Base-by-base conservation (phyloP, 164 flowering plant genomes). In the Aristolochia californica region DNA sequence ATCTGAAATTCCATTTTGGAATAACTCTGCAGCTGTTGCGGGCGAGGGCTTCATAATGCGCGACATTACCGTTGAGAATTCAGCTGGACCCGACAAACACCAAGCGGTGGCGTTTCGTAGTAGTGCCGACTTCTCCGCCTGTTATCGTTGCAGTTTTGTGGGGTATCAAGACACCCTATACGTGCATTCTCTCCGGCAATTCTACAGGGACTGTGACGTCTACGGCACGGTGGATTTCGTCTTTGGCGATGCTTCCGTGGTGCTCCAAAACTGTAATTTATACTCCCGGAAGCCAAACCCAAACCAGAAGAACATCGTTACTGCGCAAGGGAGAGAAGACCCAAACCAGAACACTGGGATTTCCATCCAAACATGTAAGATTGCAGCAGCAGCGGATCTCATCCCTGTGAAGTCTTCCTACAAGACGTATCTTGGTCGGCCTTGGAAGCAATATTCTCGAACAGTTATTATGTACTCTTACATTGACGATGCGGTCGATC, bases 261-360 rank as follows among this genome's bases (percentile, higher is more conserved):
- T 77, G 0, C 48, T 83, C 38, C 83, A 83, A 25, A 62, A 68
- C 20, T 70, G 82, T 65, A 77, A 68, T 21, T 55, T 83, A n/a
- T 79, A 74, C 28, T 80, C 85, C 5, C 81, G 85, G 0, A 60
- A 56, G 23, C 85, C 83, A 0, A 30, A 68, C 34, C 58, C 48
- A 1, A 74, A 76, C 57, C 94, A 88, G 25, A 62, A 56, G 25
- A 88, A 82, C 80, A 65, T 84, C 1, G 75, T 75, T 74, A 91
- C 97, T 0, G 96, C 97, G 2, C 97, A 91, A 56, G 96, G 96
- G 1, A 58, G 96, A 43, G 78, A 81, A 25, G 86, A 84, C 58
- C 94, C 96, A 0, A 81, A 82, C 56, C 88, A 90, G 40, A 84
- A 80, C 77, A 90, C 96, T 0, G 95, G 94, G 0, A 81, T 84